Percentiles rank a stretch among this genome's conserved stretches.
Evolutionary conservation across 768 basidiomycete genomes (phyloP).

Genomic region (Rossbeevera mucosa): DNA sequence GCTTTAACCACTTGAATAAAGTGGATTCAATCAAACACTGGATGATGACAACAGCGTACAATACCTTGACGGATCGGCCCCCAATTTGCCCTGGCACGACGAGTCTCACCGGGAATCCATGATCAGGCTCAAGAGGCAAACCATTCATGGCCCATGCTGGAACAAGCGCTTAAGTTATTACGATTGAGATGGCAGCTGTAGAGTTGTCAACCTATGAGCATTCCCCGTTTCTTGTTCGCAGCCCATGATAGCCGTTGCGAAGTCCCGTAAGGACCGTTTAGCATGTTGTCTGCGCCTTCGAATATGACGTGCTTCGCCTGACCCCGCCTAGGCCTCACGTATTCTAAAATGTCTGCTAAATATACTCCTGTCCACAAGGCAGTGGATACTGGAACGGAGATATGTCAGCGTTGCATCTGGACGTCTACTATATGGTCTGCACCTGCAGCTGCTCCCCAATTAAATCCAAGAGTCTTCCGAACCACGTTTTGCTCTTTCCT

Average conservation of each 20-base stretch:
- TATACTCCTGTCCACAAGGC: conserved; percentile 59
- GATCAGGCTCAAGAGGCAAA: conserved; percentile 53
- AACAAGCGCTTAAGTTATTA: background rate
- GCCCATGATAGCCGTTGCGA: conserved; percentile 45
- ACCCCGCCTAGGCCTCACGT: conserved; percentile 35
- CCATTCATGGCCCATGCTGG: conserved; percentile 58
- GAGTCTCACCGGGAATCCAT: conserved; percentile 62
- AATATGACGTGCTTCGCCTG: conserved; percentile 50
- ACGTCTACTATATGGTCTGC: background rate
- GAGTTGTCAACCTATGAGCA: conserved; percentile 38
- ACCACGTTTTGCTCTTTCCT: conserved; percentile 65
- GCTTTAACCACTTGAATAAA: conserved; percentile 46
- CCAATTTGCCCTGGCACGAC: conserved; percentile 63
- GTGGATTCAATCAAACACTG: background rate
- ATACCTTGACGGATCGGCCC: conserved; percentile 46
- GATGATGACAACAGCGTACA: background rate
- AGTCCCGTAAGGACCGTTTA: conserved; percentile 60
- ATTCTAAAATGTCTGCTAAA: conserved; percentile 49
- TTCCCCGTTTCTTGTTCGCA: conserved; percentile 40
- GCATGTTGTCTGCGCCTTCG: conserved; percentile 53
- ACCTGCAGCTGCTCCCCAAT: conserved; percentile 50
- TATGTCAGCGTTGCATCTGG: background rate
- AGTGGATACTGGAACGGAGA: conserved; percentile 36
- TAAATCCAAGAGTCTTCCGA: conserved; percentile 51
- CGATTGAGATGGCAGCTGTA: background rate